A percentile compares a stretch with the other conserved stretches of the same genome.
phyloP scores from a whole-genome alignment of 2,329 filamentous ascomycete genomes.

The Aspergillus texensis region DNA sequence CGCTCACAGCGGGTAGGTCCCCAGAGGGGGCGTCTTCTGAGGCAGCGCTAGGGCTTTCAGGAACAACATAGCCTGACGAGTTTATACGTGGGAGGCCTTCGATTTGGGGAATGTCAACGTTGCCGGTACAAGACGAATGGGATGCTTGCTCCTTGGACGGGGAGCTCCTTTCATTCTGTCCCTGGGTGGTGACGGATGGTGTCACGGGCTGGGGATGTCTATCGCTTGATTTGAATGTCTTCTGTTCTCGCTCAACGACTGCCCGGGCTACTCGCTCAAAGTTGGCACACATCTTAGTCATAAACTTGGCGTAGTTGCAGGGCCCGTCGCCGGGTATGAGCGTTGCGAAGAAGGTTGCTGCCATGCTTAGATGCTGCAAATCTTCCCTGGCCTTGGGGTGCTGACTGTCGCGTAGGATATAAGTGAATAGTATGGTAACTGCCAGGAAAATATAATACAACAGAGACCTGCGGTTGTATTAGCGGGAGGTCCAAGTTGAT shows the following conservation, averaged over 20 bases:
- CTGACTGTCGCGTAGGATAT: slow-evolving; percentile 87
- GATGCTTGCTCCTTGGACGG: slow-evolving; percentile 12
- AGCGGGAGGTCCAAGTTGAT: slow-evolving; percentile 6
- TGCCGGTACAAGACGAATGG: slow-evolving; percentile 9
- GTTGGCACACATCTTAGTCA: slow-evolving; percentile 85
- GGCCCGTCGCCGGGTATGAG: slow-evolving; percentile 76
- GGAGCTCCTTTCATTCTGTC: slow-evolving; percentile 3
- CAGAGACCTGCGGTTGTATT: slow-evolving; percentile 62
- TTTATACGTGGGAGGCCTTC: slow-evolving; percentile 36
- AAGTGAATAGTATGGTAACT: slow-evolving; percentile 87
- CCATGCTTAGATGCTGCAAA: slow-evolving; percentile 80
- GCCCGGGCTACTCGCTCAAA: slow-evolving; percentile 88
- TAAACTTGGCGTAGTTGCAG: slow-evolving; percentile 82
- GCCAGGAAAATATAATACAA: slow-evolving; percentile 93
- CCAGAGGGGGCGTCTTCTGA: background rate
- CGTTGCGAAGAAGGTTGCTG: slow-evolving; percentile 85
- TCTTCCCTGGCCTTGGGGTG: slow-evolving; percentile 81
- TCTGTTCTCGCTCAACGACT: slow-evolving; percentile 85
- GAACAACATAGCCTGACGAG: slow-evolving; percentile 37
- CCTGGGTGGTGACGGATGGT: background rate
- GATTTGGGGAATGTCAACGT: slow-evolving; percentile 29
- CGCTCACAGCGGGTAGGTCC: background rate
- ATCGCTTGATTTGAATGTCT: slow-evolving; percentile 54
- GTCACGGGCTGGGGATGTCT: slow-evolving; percentile 11
- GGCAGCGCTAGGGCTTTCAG: slow-evolving; percentile 24